Evolutionary conservation across 140 eudicot species (phyloP), one percentile per base, ranked within the genome.

Genomic region (Senecio squalidus): DNA sequence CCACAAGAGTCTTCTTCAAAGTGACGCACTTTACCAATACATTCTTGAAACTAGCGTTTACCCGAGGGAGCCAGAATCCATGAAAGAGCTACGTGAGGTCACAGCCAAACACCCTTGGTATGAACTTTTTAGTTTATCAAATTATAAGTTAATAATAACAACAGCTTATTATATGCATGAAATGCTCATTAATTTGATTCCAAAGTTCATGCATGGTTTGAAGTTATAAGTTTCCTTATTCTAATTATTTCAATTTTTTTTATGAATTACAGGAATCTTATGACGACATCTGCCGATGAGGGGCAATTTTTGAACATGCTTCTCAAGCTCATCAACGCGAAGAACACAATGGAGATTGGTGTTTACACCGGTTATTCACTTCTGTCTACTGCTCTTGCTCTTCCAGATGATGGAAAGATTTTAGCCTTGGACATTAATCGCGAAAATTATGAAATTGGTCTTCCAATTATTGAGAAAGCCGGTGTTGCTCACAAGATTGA

Each of bases 1-100:
- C 41, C 95, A 85, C 80, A 85, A 82, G 80, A 82, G 95, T 64
- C 95, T 85, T 46, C 74, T 85, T 71, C 90, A 82, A 47, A 81
- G 89, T 31, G 86, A 82, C 74, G 86, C 81, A 0, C 90, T 85
- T 49, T 85, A 82, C 64, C 95, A 82, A 80, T 82, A 82, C 71
- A 82, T 82, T 16, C 91, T 82, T 6, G 91, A 82, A 64, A 78
- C 90, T 1, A 78, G 85, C n/a, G 85, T 82, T 15, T 82, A 82
- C 51, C 84, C 89, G 4, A 78, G 82, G 53, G 89, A 82, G 45
- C 89, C 89, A 21, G 54, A 78, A 64, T 38, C 89, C 74, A 82
- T 82, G 89, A 82, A 82, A 54, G 84, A 82, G 79, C 73, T 82
- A 9, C 69, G 89, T 14, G 89, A 82, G 13, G 73, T 82, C 39